Evolutionary conservation across 345 rosid species (phyloP), one percentile per base, ranked within the genome.

Genomic region (Euphorbia peplus): DNA sequence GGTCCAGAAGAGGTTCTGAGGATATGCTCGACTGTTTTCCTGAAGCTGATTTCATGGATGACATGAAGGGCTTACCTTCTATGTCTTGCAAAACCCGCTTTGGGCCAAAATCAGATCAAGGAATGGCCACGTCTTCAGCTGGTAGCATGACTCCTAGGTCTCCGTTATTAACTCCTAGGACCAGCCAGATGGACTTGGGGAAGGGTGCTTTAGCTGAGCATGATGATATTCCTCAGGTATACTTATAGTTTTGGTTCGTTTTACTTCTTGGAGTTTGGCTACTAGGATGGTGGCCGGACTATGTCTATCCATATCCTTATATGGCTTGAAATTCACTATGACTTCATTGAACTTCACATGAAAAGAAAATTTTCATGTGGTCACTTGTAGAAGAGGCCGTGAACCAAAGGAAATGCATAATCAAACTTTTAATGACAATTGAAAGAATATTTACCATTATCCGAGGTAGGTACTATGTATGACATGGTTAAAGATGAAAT

Each of bases 61-160:
- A 92, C 77, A 77, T 95, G 79, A 95, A 90, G 82, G 90, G 97
- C 52, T 81, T 95, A 68, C 89, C 97, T 73, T 78, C 91, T 65
- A 89, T 92, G 92, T 90, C 97, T 71, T 95, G 99, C 79, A 95
- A 68, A 86, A 88, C 95, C 48, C 97, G 98, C 73, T 91, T 91
- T 76, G 96, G 98, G 64, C 86, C 95, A 66, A 95, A 95, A 85
- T 90, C 98, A 61, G 98, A 95, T 81, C 95, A 86, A 75, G 98
- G 97, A 77, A 90, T 95, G 98, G 79, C 99, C 47, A 90, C 98
- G 64, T 95, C 99, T 41, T 92, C 98, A 35, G 98, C 92, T 68
- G 95, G 99, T 70, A 95, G 99, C 84, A 85, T 92, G 91, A 95
- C 99, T 74, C 99, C 99, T 67, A 86, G 96, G 76, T 95, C 99